Evolutionary conservation across 2,329 filamentous ascomycete species (phyloP).

Genomic region (Penicillium fuscoglaucum): DNA sequence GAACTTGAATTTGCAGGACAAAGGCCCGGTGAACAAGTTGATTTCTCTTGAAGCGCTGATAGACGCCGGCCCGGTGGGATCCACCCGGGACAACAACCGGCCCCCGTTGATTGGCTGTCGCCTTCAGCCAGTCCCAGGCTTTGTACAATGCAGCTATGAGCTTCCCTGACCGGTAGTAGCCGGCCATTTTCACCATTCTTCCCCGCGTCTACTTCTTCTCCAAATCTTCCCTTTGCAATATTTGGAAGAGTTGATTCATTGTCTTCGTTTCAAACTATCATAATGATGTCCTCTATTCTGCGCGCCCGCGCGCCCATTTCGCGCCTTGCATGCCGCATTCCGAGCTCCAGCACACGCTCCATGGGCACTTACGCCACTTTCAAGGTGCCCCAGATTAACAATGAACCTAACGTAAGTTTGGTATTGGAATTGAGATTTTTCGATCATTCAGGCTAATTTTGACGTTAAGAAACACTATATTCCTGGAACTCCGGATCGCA

Average conservation of each 20-base stretch:
- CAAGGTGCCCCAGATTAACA: slow-evolving; percentile 80
- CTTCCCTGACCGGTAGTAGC: slow-evolving; percentile 21
- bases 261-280: slow-evolving; percentile 9
- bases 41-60: background rate
- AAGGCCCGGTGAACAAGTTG: background rate
- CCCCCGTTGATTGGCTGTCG: slow-evolving; percentile 6
- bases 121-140: background rate
- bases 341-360: slow-evolving; percentile 25
- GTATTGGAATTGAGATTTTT: background rate
- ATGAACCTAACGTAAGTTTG: slow-evolving; percentile 87
- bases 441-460: slow-evolving; percentile 4
- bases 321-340: slow-evolving; percentile 23
- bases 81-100: slow-evolving; percentile 21
- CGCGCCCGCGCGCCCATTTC: slow-evolving; percentile 29
- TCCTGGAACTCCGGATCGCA: slow-evolving; percentile 77
- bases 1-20: background rate
- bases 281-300: slow-evolving; percentile 34
- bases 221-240: slow-evolving; percentile 6
- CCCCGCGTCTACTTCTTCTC: slow-evolving; percentile 28
- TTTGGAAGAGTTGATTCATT: background rate
- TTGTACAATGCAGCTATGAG: background rate
- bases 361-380: slow-evolving; percentile 72
- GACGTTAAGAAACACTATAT: slow-evolving; percentile 74
- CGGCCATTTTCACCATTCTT: slow-evolving; percentile 24
- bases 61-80: slow-evolving; percentile 12